Conservation (phyloP, 2,329 filamentous ascomycete species). For the Calonectria pseudoreteaudii region DNA sequence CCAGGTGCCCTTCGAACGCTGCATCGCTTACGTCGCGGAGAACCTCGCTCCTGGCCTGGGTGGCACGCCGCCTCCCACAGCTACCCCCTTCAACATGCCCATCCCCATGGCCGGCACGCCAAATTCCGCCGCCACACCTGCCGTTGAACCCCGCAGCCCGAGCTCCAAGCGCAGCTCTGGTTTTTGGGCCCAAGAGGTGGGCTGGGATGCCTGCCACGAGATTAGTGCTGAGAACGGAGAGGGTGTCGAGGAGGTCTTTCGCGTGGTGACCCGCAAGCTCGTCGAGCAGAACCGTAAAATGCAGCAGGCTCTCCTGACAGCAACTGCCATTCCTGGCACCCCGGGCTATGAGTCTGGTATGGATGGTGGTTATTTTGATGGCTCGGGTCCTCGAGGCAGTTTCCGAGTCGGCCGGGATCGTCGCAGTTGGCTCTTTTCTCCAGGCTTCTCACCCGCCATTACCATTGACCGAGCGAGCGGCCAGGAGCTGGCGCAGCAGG, state of each 20-base stretch:
- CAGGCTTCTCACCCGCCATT: conserved; percentile 64
- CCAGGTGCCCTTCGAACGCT: conserved; percentile 92
- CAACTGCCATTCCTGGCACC: conserved; percentile 63
- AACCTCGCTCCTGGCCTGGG: conserved; percentile 81
- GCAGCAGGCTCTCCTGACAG: conserved; percentile 68
- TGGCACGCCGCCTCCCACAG: conserved; percentile 76
- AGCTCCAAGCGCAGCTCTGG: conserved; percentile 76
- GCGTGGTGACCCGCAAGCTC: conserved; percentile 73
- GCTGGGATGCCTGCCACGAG: conserved; percentile 98
- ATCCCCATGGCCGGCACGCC: conserved; percentile 35
- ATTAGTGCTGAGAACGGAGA: conserved; percentile 94
- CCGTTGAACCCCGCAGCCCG: conserved; percentile 68
- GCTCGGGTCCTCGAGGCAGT: conserved; percentile 58
- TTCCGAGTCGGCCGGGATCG: conserved; percentile 70
- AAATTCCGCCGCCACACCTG: conserved; percentile 29
- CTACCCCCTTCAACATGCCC: conserved; percentile 53
- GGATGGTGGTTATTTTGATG: conserved; percentile 66
- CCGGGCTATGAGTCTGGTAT: conserved; percentile 59
- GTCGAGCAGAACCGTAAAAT: conserved; percentile 74
- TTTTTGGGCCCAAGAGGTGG: conserved; percentile 92
- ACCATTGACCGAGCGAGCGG: conserved; percentile 58
- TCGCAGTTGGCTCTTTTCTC: conserved; percentile 70
- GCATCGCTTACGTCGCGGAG: conserved; percentile 95
- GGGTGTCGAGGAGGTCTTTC: conserved; percentile 96
- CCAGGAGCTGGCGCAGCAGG: conserved; percentile 43